These are phyloP conservation scores for Tulasnella sp. DNA, from an alignment of 768 basidiomycete species.

Conservation along the genomic window DNA sequence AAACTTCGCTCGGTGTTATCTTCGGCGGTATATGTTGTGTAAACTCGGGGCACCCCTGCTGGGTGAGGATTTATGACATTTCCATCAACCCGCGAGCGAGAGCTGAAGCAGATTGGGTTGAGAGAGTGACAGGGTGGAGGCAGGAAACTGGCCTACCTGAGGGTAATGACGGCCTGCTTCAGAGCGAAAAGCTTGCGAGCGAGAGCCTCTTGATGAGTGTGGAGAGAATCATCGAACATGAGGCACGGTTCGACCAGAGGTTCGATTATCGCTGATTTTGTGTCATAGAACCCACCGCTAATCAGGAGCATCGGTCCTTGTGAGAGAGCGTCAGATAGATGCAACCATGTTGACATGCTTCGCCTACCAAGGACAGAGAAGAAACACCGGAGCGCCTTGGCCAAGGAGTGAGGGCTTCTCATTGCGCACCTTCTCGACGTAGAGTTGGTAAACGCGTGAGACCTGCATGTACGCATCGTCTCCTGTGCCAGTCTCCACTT, in stretches of 20 bases:
- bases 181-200: slow-evolving; percentile 17
- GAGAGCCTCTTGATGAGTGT: slow-evolving; percentile 5
- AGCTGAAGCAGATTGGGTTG: too few species aligned
- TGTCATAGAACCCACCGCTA: slow-evolving; percentile 14
- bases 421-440: neutral
- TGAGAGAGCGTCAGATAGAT: neutral
- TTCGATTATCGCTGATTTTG: slow-evolving; percentile 3
- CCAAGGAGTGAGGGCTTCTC: neutral
- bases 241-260: slow-evolving; percentile 8
- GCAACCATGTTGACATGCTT: neutral
- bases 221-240: neutral
- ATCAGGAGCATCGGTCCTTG: slow-evolving; percentile 9
- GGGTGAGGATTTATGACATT: too few species aligned
- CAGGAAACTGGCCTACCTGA: too few species aligned
- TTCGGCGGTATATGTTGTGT: too few species aligned
- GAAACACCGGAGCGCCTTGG: slow-evolving; percentile 9
- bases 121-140: too few species aligned
- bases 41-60: too few species aligned
- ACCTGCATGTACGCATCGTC: slow-evolving; percentile 18
- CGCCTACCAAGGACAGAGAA: slow-evolving; percentile 16
- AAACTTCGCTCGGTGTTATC: too few species aligned
- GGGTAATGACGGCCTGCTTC: neutral
- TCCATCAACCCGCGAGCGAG: too few species aligned
- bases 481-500: slow-evolving; percentile 14
- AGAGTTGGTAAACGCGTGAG: neutral